Evolutionary conservation across 495 filamentous ascomycete genomes (phyloP).

Genomic region (Xylaria bambusicola): DNA sequence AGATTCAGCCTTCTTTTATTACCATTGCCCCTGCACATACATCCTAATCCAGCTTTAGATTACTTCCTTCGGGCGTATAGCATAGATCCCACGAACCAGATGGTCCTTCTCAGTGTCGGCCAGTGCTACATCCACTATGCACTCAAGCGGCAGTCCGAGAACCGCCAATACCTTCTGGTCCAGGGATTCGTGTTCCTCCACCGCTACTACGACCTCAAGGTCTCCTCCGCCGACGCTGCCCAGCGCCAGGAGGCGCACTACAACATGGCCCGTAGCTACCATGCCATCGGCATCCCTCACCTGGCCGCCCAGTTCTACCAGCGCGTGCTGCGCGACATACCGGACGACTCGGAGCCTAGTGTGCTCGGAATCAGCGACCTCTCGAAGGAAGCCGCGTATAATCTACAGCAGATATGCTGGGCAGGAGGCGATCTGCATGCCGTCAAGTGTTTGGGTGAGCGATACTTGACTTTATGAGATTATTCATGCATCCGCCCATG

Average conservation of each 20-base stretch:
- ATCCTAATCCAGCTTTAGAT: slow-evolving; percentile 41
- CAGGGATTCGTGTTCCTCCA: slow-evolving; percentile 83
- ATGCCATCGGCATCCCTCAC: slow-evolving; percentile 75
- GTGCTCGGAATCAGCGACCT: slow-evolving; percentile 57
- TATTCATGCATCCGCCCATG: no score
- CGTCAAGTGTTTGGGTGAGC: slow-evolving; percentile 60
- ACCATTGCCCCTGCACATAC: background rate
- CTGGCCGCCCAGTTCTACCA: slow-evolving; percentile 77
- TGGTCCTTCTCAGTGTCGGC: slow-evolving; percentile 71
- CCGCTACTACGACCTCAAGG: slow-evolving; percentile 67
- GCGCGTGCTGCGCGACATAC: slow-evolving; percentile 28
- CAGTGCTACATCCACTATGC: slow-evolving; percentile 82
- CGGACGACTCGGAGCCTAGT: slow-evolving; percentile 25
- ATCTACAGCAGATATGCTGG: slow-evolving; percentile 67
- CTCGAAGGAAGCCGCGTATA: slow-evolving; percentile 68
- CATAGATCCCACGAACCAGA: slow-evolving; percentile 71
- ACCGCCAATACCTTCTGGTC: slow-evolving; percentile 80
- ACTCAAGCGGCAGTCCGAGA: slow-evolving; percentile 84
- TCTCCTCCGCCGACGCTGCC: slow-evolving; percentile 36
- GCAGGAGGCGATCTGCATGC: slow-evolving; percentile 59
- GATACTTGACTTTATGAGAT: slow-evolving; percentile 43
- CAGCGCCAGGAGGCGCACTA: slow-evolving; percentile 83
- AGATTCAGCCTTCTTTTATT: background rate
- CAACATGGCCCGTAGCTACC: slow-evolving; percentile 81
- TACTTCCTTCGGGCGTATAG: slow-evolving; percentile 89